Percentiles rank a stretch among this genome's conserved stretches.
Conservation (phyloP, 2,329 filamentous ascomycete genomes). For the Pseudofabraea citricarpa region DNA sequence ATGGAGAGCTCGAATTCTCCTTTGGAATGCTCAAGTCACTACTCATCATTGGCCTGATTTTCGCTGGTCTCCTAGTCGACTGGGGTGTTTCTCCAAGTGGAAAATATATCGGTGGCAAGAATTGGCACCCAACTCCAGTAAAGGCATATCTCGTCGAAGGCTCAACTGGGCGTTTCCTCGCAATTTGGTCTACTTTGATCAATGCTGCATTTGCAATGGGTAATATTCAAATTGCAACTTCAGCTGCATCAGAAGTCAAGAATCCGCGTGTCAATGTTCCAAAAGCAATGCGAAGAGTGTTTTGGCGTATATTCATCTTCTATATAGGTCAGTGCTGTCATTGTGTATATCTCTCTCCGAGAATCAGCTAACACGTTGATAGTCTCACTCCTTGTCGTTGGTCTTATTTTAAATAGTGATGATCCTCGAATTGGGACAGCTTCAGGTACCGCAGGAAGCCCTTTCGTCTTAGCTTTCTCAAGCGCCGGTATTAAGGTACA, state of each 20-base stretch:
- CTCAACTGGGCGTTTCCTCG: slow-evolving; percentile 50
- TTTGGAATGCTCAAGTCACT: slow-evolving; percentile 38
- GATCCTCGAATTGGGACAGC: slow-evolving; percentile 40
- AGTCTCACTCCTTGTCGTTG: slow-evolving; percentile 40
- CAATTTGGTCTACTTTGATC: slow-evolving; percentile 51
- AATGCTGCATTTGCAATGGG: slow-evolving; percentile 32
- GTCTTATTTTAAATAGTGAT: slow-evolving; percentile 51
- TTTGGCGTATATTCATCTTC: slow-evolving; percentile 45
- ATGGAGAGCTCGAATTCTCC: neutral
- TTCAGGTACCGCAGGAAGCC: slow-evolving; percentile 45
- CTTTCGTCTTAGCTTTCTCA: slow-evolving; percentile 66
- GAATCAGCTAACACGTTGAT: too few species aligned
- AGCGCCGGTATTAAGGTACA: slow-evolving; percentile 52
- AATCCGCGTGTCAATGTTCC: slow-evolving; percentile 53
- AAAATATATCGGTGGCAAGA: slow-evolving; percentile 43
- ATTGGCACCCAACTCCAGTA: slow-evolving; percentile 32
- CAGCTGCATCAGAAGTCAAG: slow-evolving; percentile 56
- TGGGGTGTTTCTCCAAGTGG: slow-evolving; percentile 40
- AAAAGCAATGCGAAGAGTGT: slow-evolving; percentile 56
- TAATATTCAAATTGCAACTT: slow-evolving; percentile 36
- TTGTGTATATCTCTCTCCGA: too few species aligned
- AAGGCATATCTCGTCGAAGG: slow-evolving; percentile 6
- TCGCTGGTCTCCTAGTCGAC: slow-evolving; percentile 53
- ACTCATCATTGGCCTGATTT: slow-evolving; percentile 51
- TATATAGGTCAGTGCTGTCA: too few species aligned